Evolutionary conservation across 371 early-diverging fungal genomes (phyloP), one percentile per base, ranked within the genome.

Genomic region (Rhizopus microsporus): DNA sequence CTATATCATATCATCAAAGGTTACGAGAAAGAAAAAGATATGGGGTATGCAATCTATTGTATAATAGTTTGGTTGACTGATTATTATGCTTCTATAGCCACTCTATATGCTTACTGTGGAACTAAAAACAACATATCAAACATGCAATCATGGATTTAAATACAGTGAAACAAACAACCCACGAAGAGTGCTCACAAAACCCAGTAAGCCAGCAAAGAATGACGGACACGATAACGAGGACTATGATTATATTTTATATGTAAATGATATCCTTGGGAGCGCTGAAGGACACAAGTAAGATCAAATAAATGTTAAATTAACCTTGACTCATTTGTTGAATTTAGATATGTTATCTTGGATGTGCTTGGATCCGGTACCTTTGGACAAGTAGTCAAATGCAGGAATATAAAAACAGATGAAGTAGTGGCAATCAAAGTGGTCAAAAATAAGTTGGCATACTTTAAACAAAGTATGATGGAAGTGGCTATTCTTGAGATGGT

Each of bases 281-380:
- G 86, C 87, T 51, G 74, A 75, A 57, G 93, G 93, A 2, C 90
- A 92, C 56, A 88, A 93, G 91, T 97, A 82, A 65, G 69, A 60
- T 15, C 13, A 30, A 35, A 15, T 6, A 15, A 43, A 43, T 5
- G 15, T 15, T 43, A 10, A 43, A 15, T 15, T n/a, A 15, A 6
- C 5, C 5, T 13, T 15, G 10, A 43, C 10, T 4, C 15, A 44
- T 17, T 15, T 17, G 12, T 12, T 13, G 30, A 46, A 33, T 44
- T 2, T 40, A 89, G 89, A 65, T 94, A 94, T 68, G 63, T 88
- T 37, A 95, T 98, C 54, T 63, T 92, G 55, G 97, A 96, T 67
- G 81, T 93, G 35, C 78, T 99, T n/a, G 99, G 99, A 3, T 87
- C 89, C 60, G 99, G 99, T 15, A 98, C 99, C 0, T 99, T 98